These are phyloP conservation scores for Xylaria arbuscula DNA, from an alignment of 2,329 filamentous ascomycete species.

Conservation along the genomic window DNA sequence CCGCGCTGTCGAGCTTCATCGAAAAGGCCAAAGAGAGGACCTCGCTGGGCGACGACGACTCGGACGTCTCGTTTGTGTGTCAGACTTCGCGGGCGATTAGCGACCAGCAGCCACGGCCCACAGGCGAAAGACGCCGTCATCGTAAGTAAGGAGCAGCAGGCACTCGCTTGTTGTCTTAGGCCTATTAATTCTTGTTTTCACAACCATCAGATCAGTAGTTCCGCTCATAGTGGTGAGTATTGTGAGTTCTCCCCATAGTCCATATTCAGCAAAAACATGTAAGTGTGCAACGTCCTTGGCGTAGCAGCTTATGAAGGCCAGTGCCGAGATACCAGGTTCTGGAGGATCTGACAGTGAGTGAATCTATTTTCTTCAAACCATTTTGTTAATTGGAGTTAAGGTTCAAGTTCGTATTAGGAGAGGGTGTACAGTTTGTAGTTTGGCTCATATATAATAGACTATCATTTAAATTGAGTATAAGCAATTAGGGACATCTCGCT, in stretches of 20 bases:
- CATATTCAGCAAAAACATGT: neutral
- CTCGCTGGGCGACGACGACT: conserved; percentile 12
- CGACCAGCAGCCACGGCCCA: neutral
- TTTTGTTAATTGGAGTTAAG: neutral
- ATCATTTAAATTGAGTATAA: conserved; percentile 26
- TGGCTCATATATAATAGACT: conserved; percentile 17
- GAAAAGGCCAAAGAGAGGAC: conserved; percentile 16
- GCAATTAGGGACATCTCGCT: conserved; percentile 28
- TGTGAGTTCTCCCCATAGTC: neutral
- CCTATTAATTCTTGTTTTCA: neutral
- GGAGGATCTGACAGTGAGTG: neutral
- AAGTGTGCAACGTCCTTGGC: neutral
- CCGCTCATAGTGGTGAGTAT: neutral
- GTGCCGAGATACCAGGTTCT: neutral
- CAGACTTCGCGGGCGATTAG: conserved; percentile 20
- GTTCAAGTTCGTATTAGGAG: neutral
- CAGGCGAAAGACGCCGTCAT: neutral
- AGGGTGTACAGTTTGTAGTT: conserved; percentile 1
- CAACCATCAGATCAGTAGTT: neutral
- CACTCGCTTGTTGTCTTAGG: conserved; percentile 1
- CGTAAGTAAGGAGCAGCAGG: conserved; percentile 28
- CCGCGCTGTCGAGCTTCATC: conserved; percentile 15
- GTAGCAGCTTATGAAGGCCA: neutral
- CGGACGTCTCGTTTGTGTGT: conserved; percentile 39
- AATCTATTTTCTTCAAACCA: neutral